Evolutionary conservation across 106 monocot genomes (phyloP), one percentile per base, ranked within the genome.

Genomic region (Dioscorea dumetorum): DNA sequence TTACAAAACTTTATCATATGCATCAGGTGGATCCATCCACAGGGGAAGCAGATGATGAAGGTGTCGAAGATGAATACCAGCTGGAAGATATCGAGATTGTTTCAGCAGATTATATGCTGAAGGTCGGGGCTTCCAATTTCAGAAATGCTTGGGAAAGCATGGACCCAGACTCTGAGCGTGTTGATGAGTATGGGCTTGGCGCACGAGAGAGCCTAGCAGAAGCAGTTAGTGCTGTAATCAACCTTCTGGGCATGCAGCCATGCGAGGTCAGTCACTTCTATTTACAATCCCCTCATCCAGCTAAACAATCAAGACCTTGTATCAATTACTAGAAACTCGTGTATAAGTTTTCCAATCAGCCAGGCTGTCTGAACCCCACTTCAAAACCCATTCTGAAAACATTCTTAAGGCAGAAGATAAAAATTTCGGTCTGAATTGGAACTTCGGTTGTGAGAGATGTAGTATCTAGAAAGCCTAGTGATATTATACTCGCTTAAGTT

Each of bases 61-160:
- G 99, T 57, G 90, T 93, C 22, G 99, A 93, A 68, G 99, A 99
- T 74, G 92, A 99, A 74, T 99, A 99, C 71, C 92, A 99, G 69
- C 83, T 99, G 4, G 93, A 99, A 79, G 99, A 99, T 68, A 64
- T 99, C 61, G 99, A 99, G 67, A 70, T 99, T 22, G 60, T 78
- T 49, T 75, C 87, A 24, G 86, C 90, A 52, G 99, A 99, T 62
- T 99, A 99, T 53, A 93, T 99, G 85, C 58, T 79, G 58, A 87
- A 84, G 67, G 84, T 87, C 12, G 74, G 74, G 28, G 87, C 90
- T 21, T 83, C 87, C 48, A 99, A 99, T 73, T 99, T 99, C 93
- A 87, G 71, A 58, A 93, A 93, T 76, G 92, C 92, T 51, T 99
- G 99, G 99, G 99, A 99, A 56, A 85, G 70, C 34, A 79, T 93